phyloP scores from a whole-genome alignment of 2,329 filamentous ascomycete genomes.

The Fusarium bactridioides region DNA sequence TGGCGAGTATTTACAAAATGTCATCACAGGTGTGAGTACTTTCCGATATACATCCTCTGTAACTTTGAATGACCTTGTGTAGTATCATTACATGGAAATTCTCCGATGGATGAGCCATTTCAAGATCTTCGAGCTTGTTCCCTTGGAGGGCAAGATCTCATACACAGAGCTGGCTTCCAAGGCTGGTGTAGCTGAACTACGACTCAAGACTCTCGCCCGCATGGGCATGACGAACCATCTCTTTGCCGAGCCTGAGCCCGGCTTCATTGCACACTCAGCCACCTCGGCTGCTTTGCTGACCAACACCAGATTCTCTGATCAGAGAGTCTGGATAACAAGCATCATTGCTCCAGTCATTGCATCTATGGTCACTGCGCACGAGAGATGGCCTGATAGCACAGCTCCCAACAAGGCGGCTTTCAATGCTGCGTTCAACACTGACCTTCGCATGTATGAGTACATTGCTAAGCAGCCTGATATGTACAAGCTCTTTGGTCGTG shows the following conservation, averaged over 20 bases:
- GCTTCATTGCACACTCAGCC: neutral
- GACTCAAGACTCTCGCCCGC: neutral
- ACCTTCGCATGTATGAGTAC: neutral
- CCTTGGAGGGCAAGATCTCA: neutral
- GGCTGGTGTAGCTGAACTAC: neutral
- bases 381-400: neutral
- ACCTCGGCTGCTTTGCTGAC: neutral
- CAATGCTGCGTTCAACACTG: neutral
- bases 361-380: neutral
- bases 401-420: neutral
- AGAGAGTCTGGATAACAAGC: neutral
- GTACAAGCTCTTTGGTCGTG: neutral
- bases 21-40: neutral
- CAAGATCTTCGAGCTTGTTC: neutral
- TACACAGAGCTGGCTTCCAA: neutral
- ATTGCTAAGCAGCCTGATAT: neutral
- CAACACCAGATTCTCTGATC: neutral
- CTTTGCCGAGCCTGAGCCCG: neutral
- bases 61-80: accelerated
- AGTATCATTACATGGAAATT: neutral
- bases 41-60: accelerated
- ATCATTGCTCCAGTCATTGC: neutral
- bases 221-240: neutral
- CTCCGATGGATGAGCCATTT: constrained; percentile 1
- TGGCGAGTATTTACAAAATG: neutral